These are phyloP conservation scores for Paxillus rubicundulus DNA, from an alignment of 768 basidiomycete genomes.

Conservation along the genomic window DNA sequence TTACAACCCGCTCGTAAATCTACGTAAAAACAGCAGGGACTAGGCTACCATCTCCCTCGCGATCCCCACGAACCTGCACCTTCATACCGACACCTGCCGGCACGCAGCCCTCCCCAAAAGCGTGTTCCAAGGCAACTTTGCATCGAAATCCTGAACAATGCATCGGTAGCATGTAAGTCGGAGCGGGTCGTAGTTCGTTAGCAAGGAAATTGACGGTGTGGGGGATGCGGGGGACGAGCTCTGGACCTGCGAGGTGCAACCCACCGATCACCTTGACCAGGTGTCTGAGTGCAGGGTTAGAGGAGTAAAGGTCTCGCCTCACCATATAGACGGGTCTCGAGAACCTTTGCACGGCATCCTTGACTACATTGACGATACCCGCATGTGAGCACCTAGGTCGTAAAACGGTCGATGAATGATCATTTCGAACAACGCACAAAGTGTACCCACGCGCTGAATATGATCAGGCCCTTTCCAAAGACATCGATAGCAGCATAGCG, in stretches of 20 bases:
- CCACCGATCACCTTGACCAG: slow-evolving; percentile 69
- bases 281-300: not conserved
- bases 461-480: slow-evolving; percentile 73
- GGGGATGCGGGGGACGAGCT: slow-evolving; percentile 58
- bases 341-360: slow-evolving; percentile 62
- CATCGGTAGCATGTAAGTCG: slow-evolving; percentile 75
- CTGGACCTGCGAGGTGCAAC: slow-evolving; percentile 75
- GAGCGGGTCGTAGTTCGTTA: slow-evolving; percentile 54
- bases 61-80: slow-evolving; percentile 54
- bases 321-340: slow-evolving; percentile 77
- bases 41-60: slow-evolving; percentile 37
- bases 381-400: slow-evolving; percentile 64
- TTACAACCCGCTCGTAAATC: slow-evolving; percentile 14
- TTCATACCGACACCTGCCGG: slow-evolving; percentile 74
- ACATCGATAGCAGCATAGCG: slow-evolving; percentile 77
- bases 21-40: slow-evolving; percentile 18
- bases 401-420: not conserved
- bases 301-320: not conserved
- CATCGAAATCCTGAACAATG: slow-evolving; percentile 82
- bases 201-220: slow-evolving; percentile 73
- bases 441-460: slow-evolving; percentile 75
- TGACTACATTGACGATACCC: slow-evolving; percentile 81
- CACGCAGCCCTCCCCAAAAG: slow-evolving; percentile 72
- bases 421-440: not conserved
- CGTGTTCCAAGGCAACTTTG: slow-evolving; percentile 66